Conservation (phyloP, 768 basidiomycete species). For the Boletus vermiculosoides region DNA sequence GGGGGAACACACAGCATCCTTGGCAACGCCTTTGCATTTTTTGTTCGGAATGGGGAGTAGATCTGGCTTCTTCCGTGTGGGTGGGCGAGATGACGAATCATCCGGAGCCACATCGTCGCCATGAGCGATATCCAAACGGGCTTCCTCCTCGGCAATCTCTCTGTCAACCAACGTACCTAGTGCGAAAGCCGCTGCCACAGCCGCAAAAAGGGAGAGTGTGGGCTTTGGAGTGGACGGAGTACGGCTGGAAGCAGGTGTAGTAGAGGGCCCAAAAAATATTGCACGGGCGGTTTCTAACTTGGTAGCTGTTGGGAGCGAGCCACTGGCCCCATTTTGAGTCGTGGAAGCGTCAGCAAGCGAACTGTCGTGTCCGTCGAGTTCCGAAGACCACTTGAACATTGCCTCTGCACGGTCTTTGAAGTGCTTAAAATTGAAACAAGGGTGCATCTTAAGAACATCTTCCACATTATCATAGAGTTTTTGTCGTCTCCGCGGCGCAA, state of each 20-base stretch:
- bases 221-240: slow-evolving; percentile 15
- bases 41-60: slow-evolving; percentile 13
- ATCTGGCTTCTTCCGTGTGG: slow-evolving; percentile 24
- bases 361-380: slow-evolving; percentile 23
- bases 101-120: slow-evolving; percentile 18
- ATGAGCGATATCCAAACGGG: slow-evolving; percentile 22
- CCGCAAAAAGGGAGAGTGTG: slow-evolving; percentile 51
- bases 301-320: slow-evolving; percentile 14
- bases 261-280: slow-evolving; percentile 30
- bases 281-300: slow-evolving; percentile 31
- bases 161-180: slow-evolving; percentile 48
- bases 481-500: slow-evolving; percentile 36
- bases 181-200: slow-evolving; percentile 57
- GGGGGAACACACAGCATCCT: slow-evolving; percentile 32
- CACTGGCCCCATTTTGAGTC: slow-evolving; percentile 33
- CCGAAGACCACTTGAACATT: slow-evolving; percentile 43
- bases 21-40: slow-evolving; percentile 29
- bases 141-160: slow-evolving; percentile 29
- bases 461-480: slow-evolving; percentile 40
- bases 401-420: slow-evolving; percentile 45
- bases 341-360: slow-evolving; percentile 10
- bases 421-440: slow-evolving; percentile 49
- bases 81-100: slow-evolving; percentile 26
- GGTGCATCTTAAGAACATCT: slow-evolving; percentile 46
- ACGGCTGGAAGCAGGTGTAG: slow-evolving; percentile 12